Evolutionary conservation across 371 early-diverging fungal genomes (phyloP).

Genomic region (Mucor saturninus): DNA sequence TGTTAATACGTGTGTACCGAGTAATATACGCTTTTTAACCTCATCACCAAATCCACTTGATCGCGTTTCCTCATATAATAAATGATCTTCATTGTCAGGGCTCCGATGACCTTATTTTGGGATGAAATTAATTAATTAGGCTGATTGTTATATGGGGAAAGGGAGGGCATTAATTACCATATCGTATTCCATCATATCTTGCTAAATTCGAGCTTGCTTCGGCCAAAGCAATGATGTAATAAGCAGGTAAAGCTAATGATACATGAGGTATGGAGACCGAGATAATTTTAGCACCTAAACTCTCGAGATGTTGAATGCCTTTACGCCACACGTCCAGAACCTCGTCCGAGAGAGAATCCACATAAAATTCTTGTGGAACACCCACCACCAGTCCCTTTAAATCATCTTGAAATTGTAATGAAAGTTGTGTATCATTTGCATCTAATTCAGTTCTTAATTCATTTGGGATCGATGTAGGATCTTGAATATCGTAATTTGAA

Average conservation of each 20-base stretch:
- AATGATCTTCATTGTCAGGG: slow-evolving; percentile 30
- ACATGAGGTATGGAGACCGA: slow-evolving; percentile 78
- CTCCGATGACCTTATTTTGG: slow-evolving; percentile 43
- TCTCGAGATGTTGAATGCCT: slow-evolving; percentile 59
- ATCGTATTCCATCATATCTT: slow-evolving; percentile 87
- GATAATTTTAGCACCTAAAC: slow-evolving; percentile 71
- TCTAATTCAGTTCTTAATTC: slow-evolving; percentile 30
- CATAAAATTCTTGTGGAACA: slow-evolving; percentile 80
- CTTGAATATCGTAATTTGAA: slow-evolving; percentile 59
- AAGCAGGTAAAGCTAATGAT: slow-evolving; percentile 76
- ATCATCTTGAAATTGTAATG: slow-evolving; percentile 32
- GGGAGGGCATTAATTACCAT: slow-evolving; percentile 53
- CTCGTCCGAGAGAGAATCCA: slow-evolving; percentile 66
- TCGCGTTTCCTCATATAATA: slow-evolving; percentile 68
- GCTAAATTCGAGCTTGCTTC: slow-evolving; percentile 93
- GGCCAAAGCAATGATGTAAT: slow-evolving; percentile 88
- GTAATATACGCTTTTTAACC: slow-evolving; percentile 80
- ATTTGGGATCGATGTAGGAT: slow-evolving; percentile 62
- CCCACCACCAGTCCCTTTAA: slow-evolving; percentile 72
- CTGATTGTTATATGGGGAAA: too few relatives aligned
- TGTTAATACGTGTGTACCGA: slow-evolving; percentile 86
- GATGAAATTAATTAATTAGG: neutral
- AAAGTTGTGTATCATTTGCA: slow-evolving; percentile 29
- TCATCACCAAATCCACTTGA: slow-evolving; percentile 80
- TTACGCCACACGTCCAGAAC: slow-evolving; percentile 65